Evolutionary conservation across 768 basidiomycete genomes (phyloP).

Genomic region (Sarcodon sp.): DNA sequence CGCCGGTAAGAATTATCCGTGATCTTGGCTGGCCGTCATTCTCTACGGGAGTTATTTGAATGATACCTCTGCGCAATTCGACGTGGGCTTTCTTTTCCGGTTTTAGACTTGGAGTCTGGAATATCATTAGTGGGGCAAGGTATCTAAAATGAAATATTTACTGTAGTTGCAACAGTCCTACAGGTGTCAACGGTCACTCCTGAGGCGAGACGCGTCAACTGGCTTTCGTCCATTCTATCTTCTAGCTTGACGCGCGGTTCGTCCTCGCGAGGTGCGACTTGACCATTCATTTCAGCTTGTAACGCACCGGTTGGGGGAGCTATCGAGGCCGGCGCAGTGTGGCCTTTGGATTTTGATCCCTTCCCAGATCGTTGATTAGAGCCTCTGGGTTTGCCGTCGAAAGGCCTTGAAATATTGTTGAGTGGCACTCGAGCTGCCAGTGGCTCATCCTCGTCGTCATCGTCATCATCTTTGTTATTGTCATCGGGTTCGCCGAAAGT

Average conservation of each 20-base stretch:
- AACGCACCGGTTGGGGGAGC: slow-evolving; percentile 26
- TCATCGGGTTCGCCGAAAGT: neutral
- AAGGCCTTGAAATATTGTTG: slow-evolving; percentile 15
- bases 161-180: slow-evolving; percentile 29
- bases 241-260: slow-evolving; percentile 55
- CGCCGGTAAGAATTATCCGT: slow-evolving; percentile 78
- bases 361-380: slow-evolving; percentile 6
- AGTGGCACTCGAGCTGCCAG: slow-evolving; percentile 15
- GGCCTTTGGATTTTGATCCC: slow-evolving; percentile 44
- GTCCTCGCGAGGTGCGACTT: slow-evolving; percentile 20
- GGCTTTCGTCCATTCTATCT: slow-evolving; percentile 69
- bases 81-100: slow-evolving; percentile 68
- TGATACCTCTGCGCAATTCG: slow-evolving; percentile 75
- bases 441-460: slow-evolving; percentile 10
- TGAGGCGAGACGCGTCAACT: slow-evolving; percentile 64
- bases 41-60: slow-evolving; percentile 72
- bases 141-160: slow-evolving; percentile 18
- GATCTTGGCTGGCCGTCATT: slow-evolving; percentile 72
- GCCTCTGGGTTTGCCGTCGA: neutral
- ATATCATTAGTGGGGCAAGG: neutral
- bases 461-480: slow-evolving; percentile 5
- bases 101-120: slow-evolving; percentile 34
- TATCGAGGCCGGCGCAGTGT: slow-evolving; percentile 35
- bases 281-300: slow-evolving; percentile 29
- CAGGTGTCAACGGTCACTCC: slow-evolving; percentile 69